A percentile compares a stretch with the other conserved stretches of the same genome.
Evolutionary conservation across 1,284 basidiomycete genomes (phyloP).

Genomic region (Hemileia vastatrix): DNA sequence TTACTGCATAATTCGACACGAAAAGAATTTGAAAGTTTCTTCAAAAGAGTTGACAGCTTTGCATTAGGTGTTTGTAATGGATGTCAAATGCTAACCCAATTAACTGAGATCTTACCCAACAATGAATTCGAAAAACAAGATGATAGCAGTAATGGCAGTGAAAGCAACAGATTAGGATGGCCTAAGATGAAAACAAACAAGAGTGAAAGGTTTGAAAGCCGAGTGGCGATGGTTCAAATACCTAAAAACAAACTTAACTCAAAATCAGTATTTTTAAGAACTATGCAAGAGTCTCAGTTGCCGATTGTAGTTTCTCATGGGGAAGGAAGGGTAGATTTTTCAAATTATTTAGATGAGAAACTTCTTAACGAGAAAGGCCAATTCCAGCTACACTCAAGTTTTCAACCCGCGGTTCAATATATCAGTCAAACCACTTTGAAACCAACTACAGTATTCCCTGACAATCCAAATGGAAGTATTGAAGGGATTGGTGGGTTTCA

Average conservation of each 20-base stretch:
- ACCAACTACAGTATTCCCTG: conserved; percentile 69
- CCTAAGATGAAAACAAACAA: conserved; percentile 83
- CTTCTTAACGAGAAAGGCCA: conserved; percentile 47
- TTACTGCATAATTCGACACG: conserved; percentile 67
- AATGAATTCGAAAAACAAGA: conserved; percentile 48
- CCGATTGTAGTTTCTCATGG: conserved; percentile 94
- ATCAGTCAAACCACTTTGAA: conserved; percentile 57
- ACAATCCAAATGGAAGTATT: conserved; percentile 88
- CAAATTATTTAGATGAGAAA: conserved; percentile 45
- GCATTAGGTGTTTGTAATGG: conserved; percentile 95
- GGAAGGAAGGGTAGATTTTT: conserved; percentile 76
- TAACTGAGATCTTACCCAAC: conserved; percentile 78
- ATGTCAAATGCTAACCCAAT: conserved; percentile 87
- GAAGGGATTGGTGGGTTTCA: conserved; percentile 80
- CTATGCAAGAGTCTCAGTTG: conserved; percentile 74
- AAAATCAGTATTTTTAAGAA: conserved; percentile 69
- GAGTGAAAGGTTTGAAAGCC: conserved; percentile 82
- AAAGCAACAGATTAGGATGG: conserved; percentile 52
- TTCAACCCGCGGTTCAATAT: conserved; percentile 62
- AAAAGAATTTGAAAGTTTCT: conserved; percentile 69
- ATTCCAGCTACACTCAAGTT: too few relatives aligned
- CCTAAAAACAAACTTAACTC: conserved; percentile 30
- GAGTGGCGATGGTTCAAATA: conserved; percentile 71
- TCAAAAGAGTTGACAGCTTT: conserved; percentile 69
- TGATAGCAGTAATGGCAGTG: too few relatives aligned